A percentile compares a stretch with the other conserved stretches of the same genome.
Conservation (phyloP, 495 filamentous ascomycete species). For the Lindgomyces ingoldianus region DNA sequence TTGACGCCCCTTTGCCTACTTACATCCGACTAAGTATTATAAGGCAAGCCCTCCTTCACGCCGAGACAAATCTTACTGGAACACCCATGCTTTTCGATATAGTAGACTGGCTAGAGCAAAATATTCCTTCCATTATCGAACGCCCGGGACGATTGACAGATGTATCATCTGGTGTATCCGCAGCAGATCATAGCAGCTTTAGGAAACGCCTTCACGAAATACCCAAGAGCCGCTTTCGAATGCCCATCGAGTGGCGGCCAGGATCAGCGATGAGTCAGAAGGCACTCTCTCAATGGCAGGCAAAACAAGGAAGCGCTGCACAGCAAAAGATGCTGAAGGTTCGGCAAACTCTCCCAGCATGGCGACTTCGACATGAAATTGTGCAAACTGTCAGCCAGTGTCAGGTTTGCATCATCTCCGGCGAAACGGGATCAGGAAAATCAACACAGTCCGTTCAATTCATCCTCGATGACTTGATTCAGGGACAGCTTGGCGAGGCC, state of each 20-base stretch:
- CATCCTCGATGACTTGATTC: constrained; percentile 87
- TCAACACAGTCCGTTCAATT: constrained; percentile 98
- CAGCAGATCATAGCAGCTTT: constrained; percentile 41
- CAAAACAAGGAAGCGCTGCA: constrained; percentile 56
- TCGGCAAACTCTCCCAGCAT: constrained; percentile 78
- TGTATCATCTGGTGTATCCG: constrained; percentile 68
- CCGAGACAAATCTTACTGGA: constrained; percentile 66
- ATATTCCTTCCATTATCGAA: constrained; percentile 73
- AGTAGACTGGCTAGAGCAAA: constrained; percentile 83
- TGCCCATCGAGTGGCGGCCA: constrained; percentile 44
- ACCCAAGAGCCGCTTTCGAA: constrained; percentile 24
- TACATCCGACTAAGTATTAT: constrained; percentile 91
- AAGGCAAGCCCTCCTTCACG: constrained; percentile 70
- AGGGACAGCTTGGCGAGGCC: constrained; percentile 66
- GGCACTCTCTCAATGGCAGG: constrained; percentile 55
- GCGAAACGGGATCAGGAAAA: constrained; percentile 95
- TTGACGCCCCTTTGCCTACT: constrained; percentile 73
- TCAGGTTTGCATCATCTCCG: constrained; percentile 93
- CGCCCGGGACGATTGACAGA: constrained; percentile 80
- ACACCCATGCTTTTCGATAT: constrained; percentile 88
- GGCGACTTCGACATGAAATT: constrained; percentile 76
- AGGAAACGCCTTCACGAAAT: constrained; percentile 31
- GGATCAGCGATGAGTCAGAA: constrained; percentile 48
- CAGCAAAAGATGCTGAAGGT: constrained; percentile 70
- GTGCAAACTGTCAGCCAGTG: constrained; percentile 68